Percentiles rank a stretch among this genome's conserved stretches.
phyloP scores from a whole-genome alignment of 2,329 filamentous ascomycete species.

The Curvularia lunata region DNA sequence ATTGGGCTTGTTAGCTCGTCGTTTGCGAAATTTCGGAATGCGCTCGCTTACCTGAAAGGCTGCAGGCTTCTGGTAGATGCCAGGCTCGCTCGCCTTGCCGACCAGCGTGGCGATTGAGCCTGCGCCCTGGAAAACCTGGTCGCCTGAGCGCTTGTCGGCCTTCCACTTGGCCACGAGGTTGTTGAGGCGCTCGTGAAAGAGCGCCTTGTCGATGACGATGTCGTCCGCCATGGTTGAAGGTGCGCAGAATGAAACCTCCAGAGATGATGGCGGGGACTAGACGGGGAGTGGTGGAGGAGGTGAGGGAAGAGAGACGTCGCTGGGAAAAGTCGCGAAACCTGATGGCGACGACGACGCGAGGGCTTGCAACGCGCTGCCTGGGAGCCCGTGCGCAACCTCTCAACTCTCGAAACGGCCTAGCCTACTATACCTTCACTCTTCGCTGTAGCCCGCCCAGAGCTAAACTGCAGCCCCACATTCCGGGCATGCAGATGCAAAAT shows the following conservation, averaged over 20 bases:
- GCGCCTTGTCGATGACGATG: constrained; percentile 92
- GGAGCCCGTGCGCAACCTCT: constrained; percentile 15
- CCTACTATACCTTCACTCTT: background rate
- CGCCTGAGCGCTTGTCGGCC: constrained; percentile 87
- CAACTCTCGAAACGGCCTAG: constrained; percentile 12
- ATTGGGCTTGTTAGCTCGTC: constrained; percentile 35
- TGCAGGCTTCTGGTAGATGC: constrained; percentile 92
- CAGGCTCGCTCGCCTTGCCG: constrained; percentile 84
- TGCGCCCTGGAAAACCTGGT: constrained; percentile 83
- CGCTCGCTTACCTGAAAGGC: constrained; percentile 79
- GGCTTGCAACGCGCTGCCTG: constrained; percentile 22
- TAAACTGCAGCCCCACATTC: background rate
- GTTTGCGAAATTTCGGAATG: background rate
- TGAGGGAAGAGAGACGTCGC: constrained; percentile 22
- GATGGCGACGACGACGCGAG: constrained; percentile 29
- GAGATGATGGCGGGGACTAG: constrained; percentile 20
- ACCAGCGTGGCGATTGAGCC: constrained; percentile 88
- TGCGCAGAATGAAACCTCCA: constrained; percentile 23
- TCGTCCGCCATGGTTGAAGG: constrained; percentile 63
- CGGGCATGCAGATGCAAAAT: background rate
- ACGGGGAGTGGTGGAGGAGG: constrained; percentile 16
- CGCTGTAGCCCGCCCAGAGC: background rate
- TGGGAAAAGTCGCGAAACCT: constrained; percentile 35
- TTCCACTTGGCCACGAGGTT: constrained; percentile 93
- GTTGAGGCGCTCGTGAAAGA: constrained; percentile 91